phyloP scores from a whole-genome alignment of 805 yeast genomes.

The Hermanozyma aechmeae region DNA sequence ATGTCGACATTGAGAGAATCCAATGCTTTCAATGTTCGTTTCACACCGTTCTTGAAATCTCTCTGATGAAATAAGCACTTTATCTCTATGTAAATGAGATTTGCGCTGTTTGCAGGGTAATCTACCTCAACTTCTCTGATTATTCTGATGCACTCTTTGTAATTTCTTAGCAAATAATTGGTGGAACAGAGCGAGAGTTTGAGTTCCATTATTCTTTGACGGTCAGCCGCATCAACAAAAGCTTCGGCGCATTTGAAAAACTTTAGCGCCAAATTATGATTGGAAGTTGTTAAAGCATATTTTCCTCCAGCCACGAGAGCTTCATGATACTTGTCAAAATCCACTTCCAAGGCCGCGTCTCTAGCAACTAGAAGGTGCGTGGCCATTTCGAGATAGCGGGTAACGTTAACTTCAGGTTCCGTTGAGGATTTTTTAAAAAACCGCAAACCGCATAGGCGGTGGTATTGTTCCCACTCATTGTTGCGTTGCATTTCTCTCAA shows the following conservation, averaged over 20 bases:
- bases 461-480: conserved; percentile 20
- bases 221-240: conserved; percentile 13
- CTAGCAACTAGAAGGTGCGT: conserved; percentile 29
- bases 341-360: conserved; percentile 22
- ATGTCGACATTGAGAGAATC: conserved; percentile 25
- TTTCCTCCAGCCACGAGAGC: conserved; percentile 36
- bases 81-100: conserved; percentile 26
- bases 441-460: conserved; percentile 35
- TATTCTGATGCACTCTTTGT: conserved; percentile 24
- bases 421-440: conserved; percentile 15
- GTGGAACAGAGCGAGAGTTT: conserved; percentile 25
- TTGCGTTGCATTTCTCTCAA: conserved; percentile 14
- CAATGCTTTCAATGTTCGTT: conserved; percentile 25
- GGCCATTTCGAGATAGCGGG: conserved; percentile 27
- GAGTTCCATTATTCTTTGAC: conserved; percentile 13
- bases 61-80: conserved; percentile 25
- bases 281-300: conserved; percentile 34
- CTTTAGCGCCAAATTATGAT: conserved; percentile 29
- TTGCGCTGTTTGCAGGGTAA: conserved; percentile 25
- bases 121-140: conserved; percentile 19
- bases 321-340: conserved; percentile 24
- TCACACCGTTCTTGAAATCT: conserved; percentile 20
- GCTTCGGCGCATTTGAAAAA: conserved; percentile 28
- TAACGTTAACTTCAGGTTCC: conserved; percentile 8
- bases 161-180: conserved; percentile 17